These are phyloP conservation scores for Ettlia oleoabundans DNA, from an alignment of 139 green algal genomes.

Conservation along the genomic window DNA sequence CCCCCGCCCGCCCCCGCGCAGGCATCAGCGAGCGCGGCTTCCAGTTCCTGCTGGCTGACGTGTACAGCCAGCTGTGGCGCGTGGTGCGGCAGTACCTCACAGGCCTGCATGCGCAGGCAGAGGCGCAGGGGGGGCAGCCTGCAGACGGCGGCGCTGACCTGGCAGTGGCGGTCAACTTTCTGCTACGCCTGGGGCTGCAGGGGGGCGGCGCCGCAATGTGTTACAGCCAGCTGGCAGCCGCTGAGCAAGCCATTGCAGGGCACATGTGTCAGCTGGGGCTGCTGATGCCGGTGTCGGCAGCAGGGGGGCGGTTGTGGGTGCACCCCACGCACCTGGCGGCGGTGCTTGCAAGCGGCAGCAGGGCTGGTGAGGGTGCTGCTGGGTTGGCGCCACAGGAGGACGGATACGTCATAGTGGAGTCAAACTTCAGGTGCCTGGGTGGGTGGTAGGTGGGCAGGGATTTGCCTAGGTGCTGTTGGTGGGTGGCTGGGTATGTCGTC, in stretches of 20 bases:
- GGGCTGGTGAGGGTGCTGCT: not conserved
- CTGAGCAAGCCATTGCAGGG: conserved; percentile 65
- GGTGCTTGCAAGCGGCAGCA: conserved; percentile 39
- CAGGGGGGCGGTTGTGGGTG: conserved; percentile 32
- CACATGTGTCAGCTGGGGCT: conserved; percentile 85
- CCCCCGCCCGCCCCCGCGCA: not conserved
- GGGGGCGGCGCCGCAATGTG: conserved; percentile 52
- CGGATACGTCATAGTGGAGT: conserved; percentile 86
- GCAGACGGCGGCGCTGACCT: conserved; percentile 11
- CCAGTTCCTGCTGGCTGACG: conserved; percentile 81
- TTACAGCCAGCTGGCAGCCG: conserved; percentile 33
- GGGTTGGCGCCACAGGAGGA: conserved; percentile 18
- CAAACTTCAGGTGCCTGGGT: conserved; percentile 77
- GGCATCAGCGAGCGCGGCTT: conserved; percentile 73
- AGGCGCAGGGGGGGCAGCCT: not conserved
- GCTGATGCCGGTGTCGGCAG: conserved; percentile 63
- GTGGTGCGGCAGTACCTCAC: conserved; percentile 84
- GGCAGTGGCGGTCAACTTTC: conserved; percentile 58
- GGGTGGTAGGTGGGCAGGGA: not conserved
- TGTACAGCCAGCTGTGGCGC: conserved; percentile 83
- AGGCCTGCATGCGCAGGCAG: conserved; percentile 36
- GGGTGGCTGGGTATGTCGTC: not conserved
- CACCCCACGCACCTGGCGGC: conserved; percentile 73
- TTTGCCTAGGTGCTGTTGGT: no score
- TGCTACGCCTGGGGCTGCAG: conserved; percentile 89